Evolutionary conservation across 345 rosid genomes (phyloP).

Genomic region (Salix suchowensis): DNA sequence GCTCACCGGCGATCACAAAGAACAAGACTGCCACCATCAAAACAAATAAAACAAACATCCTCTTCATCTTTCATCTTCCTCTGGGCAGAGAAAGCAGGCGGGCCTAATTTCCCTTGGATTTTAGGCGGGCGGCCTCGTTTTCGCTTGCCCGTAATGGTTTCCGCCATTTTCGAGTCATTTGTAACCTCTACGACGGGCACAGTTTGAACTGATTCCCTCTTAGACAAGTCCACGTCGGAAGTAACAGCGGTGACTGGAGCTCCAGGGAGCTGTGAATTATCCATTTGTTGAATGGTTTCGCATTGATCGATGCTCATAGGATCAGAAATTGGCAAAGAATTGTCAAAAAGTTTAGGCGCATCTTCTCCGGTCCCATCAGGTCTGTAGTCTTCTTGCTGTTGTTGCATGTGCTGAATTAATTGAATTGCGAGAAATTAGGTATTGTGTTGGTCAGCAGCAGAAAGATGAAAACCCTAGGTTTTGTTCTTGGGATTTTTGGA

Average conservation of each 20-base stretch:
- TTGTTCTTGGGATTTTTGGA: conserved; percentile 16
- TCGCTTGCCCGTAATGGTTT: conserved; percentile 39
- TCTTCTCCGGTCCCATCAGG: too few species aligned
- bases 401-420: too few species aligned
- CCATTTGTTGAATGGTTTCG: conserved; percentile 30
- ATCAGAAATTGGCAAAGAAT: conserved; percentile 11
- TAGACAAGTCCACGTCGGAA: not conserved
- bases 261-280: conserved; percentile 38
- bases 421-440: too few species aligned
- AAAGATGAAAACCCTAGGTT: conserved; percentile 51
- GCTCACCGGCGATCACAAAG: conserved; percentile 95
- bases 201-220: conserved; percentile 1
- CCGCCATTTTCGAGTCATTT: conserved; percentile 17
- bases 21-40: conserved; percentile 95
- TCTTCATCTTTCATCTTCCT: conserved; percentile 63
- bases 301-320: conserved; percentile 57
- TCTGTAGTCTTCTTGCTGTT: too few species aligned
- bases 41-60: conserved; percentile 97
- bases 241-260: conserved; percentile 20
- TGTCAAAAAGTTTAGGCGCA: too few species aligned
- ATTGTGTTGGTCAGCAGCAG: too few species aligned
- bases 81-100: conserved; percentile 13
- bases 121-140: conserved; percentile 80
- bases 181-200: conserved; percentile 25
- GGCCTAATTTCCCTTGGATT: conserved; percentile 18